phyloP scores from a whole-genome alignment of 495 filamentous ascomycete species.

The Penicillium samsonianum region DNA sequence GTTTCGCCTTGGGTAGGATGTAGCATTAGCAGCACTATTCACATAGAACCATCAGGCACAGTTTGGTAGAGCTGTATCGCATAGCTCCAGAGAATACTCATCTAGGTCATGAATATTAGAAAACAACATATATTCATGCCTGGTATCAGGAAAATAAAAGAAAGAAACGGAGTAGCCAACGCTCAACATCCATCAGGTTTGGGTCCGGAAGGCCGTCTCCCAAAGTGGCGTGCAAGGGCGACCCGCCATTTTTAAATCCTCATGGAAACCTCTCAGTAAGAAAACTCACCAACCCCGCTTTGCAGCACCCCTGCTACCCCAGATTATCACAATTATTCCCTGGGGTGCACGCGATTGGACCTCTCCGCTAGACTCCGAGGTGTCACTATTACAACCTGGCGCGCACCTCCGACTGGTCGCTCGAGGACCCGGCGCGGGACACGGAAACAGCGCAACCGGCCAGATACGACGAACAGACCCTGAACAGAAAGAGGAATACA shows the following conservation, averaged over 20 bases:
- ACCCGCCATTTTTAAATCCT: slow-evolving; percentile 8
- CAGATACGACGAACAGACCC: background rate
- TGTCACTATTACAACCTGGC: background rate
- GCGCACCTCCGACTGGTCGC: slow-evolving; percentile 7
- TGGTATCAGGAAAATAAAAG: background rate
- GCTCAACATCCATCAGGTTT: background rate
- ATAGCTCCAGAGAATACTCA: background rate
- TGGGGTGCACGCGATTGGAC: slow-evolving; percentile 6
- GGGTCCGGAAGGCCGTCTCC: slow-evolving; percentile 4
- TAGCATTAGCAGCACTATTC: background rate
- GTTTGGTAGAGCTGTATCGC: background rate
- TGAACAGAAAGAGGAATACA: slow-evolving; percentile 4
- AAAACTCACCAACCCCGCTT: slow-evolving; percentile 14
- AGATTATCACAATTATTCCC: background rate
- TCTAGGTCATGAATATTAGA: background rate
- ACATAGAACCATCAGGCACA: background rate
- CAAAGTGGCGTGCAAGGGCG: slow-evolving; percentile 15
- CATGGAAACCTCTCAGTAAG: background rate
- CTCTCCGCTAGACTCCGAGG: slow-evolving; percentile 6
- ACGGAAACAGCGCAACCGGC: slow-evolving; percentile 6
- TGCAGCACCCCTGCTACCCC: slow-evolving; percentile 2
- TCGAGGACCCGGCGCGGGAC: slow-evolving; percentile 2
- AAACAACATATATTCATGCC: background rate
- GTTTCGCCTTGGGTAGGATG: background rate
- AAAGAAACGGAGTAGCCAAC: background rate